A percentile compares a stretch with the other conserved stretches of the same genome.
phyloP scores from a whole-genome alignment of 2,329 filamentous ascomycete species.

The Rutstroemia sp. region DNA sequence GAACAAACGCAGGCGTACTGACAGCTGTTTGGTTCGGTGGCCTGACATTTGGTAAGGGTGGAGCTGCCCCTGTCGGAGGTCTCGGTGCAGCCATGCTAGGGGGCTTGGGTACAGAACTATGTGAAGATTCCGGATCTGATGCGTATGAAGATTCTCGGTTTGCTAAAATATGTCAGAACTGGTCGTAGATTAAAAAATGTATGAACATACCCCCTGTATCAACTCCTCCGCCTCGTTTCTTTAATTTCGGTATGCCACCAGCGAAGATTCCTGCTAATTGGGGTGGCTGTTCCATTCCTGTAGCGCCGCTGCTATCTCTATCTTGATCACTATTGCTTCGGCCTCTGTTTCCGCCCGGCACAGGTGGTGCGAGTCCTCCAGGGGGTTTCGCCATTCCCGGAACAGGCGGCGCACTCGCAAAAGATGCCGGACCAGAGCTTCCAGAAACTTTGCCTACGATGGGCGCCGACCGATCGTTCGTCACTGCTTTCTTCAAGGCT shows the following conservation, averaged over 20 bases:
- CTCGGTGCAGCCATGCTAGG: slow-evolving; percentile 48
- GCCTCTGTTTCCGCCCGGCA: slow-evolving; percentile 57
- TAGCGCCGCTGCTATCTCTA: slow-evolving; percentile 34
- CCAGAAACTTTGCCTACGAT: slow-evolving; percentile 50
- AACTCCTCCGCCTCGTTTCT: slow-evolving; percentile 75
- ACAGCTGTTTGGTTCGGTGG: slow-evolving; percentile 39
- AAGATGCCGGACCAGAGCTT: slow-evolving; percentile 49
- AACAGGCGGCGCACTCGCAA: slow-evolving; percentile 76
- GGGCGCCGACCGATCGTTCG: slow-evolving; percentile 89
- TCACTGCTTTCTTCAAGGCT: slow-evolving; percentile 74
- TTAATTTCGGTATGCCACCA: slow-evolving; percentile 90
- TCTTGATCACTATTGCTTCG: slow-evolving; percentile 77
- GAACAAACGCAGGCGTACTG: slow-evolving; percentile 42
- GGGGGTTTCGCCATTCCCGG: slow-evolving; percentile 55
- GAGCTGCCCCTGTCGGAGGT: slow-evolving; percentile 51
- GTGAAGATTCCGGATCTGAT: slow-evolving; percentile 69
- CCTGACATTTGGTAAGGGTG: slow-evolving; percentile 30
- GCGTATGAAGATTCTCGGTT: slow-evolving; percentile 65
- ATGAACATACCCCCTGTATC: slow-evolving; percentile 56
- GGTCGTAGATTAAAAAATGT: neutral
- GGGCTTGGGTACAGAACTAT: slow-evolving; percentile 50
- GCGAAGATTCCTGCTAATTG: slow-evolving; percentile 86
- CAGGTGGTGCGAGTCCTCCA: slow-evolving; percentile 62
- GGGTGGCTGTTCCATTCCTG: slow-evolving; percentile 54
- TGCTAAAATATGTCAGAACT: slow-evolving; percentile 37